Conservation (phyloP, 2,329 filamentous ascomycete genomes). For the Parasarocladium wereldwijsianum region DNA sequence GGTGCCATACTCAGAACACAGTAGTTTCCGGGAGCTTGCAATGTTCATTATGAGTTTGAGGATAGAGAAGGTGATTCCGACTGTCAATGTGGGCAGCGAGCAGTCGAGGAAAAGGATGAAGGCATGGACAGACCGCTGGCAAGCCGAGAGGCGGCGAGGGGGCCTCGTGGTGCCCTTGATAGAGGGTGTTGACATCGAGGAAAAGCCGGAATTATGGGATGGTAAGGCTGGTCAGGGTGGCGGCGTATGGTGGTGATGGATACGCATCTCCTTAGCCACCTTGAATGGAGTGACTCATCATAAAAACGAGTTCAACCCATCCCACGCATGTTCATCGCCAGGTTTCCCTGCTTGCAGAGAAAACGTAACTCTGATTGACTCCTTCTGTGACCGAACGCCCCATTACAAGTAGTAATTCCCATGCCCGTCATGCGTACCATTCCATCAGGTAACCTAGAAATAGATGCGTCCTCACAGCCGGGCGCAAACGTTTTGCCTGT, state of each 20-base stretch:
- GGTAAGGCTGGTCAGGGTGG: slow-evolving; percentile 23
- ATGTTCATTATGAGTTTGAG: slow-evolving; percentile 81
- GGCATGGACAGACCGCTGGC: slow-evolving; percentile 49
- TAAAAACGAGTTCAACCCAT: too few species aligned
- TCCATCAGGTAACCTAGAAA: too few species aligned
- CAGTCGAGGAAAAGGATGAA: slow-evolving; percentile 44
- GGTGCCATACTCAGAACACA: slow-evolving; percentile 92
- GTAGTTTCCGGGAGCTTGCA: slow-evolving; percentile 83
- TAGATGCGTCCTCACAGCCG: too few species aligned
- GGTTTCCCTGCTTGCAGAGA: too few species aligned
- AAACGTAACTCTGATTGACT: too few species aligned
- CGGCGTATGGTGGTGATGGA: slow-evolving; percentile 24
- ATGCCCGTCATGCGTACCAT: too few species aligned
- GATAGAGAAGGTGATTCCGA: slow-evolving; percentile 84
- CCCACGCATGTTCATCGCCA: too few species aligned
- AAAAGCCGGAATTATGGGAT: slow-evolving; percentile 20
- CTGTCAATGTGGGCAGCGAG: slow-evolving; percentile 65
- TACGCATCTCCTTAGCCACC: too few species aligned
- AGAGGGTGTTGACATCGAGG: slow-evolving; percentile 21
- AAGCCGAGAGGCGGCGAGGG: slow-evolving; percentile 39
- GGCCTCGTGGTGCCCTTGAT: slow-evolving; percentile 33
- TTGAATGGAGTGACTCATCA: too few species aligned
- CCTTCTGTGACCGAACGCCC: too few species aligned
- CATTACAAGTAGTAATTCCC: too few species aligned
- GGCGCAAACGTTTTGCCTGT: too few species aligned